These are phyloP conservation scores for Naegleria lovaniensis DNA, from an alignment of 208 protist genomes.

Conservation along the genomic window DNA sequence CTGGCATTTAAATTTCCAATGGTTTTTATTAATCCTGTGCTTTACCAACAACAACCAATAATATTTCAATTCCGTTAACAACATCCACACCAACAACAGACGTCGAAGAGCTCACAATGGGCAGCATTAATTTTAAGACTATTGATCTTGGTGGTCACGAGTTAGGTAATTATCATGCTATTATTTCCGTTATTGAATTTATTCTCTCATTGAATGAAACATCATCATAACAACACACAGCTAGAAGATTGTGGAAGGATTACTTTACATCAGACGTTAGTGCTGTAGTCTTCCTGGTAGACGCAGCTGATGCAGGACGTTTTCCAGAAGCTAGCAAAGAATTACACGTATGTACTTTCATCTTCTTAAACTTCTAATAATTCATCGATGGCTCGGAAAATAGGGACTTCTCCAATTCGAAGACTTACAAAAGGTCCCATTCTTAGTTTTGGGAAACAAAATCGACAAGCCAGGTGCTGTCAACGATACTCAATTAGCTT, in stretches of 20 bases:
- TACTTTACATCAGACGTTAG: conserved; percentile 96
- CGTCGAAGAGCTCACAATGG: conserved; percentile 94
- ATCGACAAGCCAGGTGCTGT: conserved; percentile 91
- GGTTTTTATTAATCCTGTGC: background rate
- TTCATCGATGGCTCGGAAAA: conserved; percentile 29
- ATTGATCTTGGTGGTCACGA: conserved; percentile 98
- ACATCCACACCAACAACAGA: conserved; percentile 37
- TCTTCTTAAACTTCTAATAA: background rate
- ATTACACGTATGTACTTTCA: conserved; percentile 72
- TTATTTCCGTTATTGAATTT: background rate
- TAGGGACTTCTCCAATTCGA: conserved; percentile 76
- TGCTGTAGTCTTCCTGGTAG: conserved; percentile 98
- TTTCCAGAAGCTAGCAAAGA: conserved; percentile 91
- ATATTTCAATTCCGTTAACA: too few relatives aligned
- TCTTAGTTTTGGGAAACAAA: conserved; percentile 99
- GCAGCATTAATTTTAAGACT: conserved; percentile 95
- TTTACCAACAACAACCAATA: too few relatives aligned
- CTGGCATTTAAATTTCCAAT: too few relatives aligned
- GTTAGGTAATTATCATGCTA: conserved; percentile 45
- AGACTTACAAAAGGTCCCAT: conserved; percentile 87
- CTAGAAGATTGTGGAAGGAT: conserved; percentile 93
- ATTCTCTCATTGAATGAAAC: background rate
- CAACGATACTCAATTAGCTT: conserved; percentile 84
- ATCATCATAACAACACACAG: conserved; percentile 39
- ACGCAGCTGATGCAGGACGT: conserved; percentile 85